Conservation (phyloP, 2,329 filamentous ascomycete species). For the Penicillium sp. region DNA sequence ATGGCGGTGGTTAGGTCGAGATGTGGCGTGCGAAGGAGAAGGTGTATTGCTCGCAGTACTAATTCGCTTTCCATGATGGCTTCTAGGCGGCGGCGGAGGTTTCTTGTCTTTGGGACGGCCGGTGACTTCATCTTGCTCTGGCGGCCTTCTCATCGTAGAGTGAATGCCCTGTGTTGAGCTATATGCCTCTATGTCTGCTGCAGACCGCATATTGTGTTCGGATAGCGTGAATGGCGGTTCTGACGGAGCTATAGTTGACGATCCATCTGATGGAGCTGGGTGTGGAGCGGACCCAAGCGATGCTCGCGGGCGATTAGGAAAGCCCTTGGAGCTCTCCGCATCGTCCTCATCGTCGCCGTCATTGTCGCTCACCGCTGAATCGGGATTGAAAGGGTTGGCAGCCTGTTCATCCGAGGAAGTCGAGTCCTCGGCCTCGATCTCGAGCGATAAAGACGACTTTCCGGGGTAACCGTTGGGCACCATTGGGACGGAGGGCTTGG, state of each 20-base stretch:
- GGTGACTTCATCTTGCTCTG: slow-evolving; percentile 51
- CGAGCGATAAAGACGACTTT: slow-evolving; percentile 21
- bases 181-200: background rate
- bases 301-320: slow-evolving; percentile 11
- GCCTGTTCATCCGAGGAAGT: slow-evolving; percentile 33
- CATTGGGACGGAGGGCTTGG: slow-evolving; percentile 9
- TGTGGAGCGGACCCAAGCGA: slow-evolving; percentile 20
- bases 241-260: slow-evolving; percentile 8
- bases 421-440: slow-evolving; percentile 25
- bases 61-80: slow-evolving; percentile 72
- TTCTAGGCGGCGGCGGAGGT: slow-evolving; percentile 66
- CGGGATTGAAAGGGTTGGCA: slow-evolving; percentile 39
- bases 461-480: slow-evolving; percentile 19
- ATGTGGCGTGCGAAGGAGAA: slow-evolving; percentile 21
- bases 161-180: slow-evolving; percentile 2
- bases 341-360: slow-evolving; percentile 15
- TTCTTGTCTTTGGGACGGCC: slow-evolving; percentile 54
- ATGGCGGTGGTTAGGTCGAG: slow-evolving; percentile 25
- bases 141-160: slow-evolving; percentile 44
- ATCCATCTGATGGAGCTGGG: slow-evolving; percentile 25
- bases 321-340: slow-evolving; percentile 5
- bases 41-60: slow-evolving; percentile 38
- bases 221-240: slow-evolving; percentile 4
- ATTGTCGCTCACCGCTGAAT: slow-evolving; percentile 26
- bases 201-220: slow-evolving; percentile 6